Evolutionary conservation across 2,329 filamentous ascomycete species (phyloP).

Genomic region (Paraconiothyrium sp.): DNA sequence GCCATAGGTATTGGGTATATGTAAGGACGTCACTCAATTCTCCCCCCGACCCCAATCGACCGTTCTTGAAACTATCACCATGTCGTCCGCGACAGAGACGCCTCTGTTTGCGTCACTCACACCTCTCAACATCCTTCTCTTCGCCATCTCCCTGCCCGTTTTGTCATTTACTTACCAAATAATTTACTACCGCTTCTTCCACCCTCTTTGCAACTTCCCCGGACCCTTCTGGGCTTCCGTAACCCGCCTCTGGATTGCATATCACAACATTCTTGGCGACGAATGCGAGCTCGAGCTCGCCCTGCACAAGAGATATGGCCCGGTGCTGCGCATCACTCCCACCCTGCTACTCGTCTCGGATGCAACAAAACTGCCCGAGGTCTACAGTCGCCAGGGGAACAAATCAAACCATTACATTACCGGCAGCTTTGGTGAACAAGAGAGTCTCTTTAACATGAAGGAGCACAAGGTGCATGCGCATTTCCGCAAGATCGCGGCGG

Average conservation of each 20-base stretch:
- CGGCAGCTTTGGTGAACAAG: constrained; percentile 64
- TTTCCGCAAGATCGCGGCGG: constrained; percentile 64
- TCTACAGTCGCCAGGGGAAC: constrained; percentile 65
- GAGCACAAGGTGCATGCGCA: constrained; percentile 61
- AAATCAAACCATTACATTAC: constrained; percentile 69
- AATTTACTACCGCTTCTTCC: constrained; percentile 59
- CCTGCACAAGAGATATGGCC: constrained; percentile 60
- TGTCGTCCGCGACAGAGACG: background rate
- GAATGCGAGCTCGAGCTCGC: constrained; percentile 55
- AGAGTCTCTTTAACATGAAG: constrained; percentile 68
- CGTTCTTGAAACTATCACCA: background rate
- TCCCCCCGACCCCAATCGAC: background rate
- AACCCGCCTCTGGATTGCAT: constrained; percentile 63
- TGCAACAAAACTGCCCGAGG: constrained; percentile 63
- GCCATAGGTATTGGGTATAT: background rate
- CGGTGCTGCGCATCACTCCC: constrained; percentile 40
- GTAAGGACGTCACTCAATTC: background rate
- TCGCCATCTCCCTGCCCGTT: background rate
- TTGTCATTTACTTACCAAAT: constrained; percentile 2
- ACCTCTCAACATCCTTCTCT: constrained; percentile 2
- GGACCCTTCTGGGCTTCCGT: constrained; percentile 65
- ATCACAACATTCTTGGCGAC: constrained; percentile 60
- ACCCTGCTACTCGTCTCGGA: constrained; percentile 65
- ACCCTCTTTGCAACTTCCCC: constrained; percentile 62
- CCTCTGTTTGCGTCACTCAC: background rate